Evolutionary conservation across 139 green algal species (phyloP).

Genomic region (Parachlorella kessleri): DNA sequence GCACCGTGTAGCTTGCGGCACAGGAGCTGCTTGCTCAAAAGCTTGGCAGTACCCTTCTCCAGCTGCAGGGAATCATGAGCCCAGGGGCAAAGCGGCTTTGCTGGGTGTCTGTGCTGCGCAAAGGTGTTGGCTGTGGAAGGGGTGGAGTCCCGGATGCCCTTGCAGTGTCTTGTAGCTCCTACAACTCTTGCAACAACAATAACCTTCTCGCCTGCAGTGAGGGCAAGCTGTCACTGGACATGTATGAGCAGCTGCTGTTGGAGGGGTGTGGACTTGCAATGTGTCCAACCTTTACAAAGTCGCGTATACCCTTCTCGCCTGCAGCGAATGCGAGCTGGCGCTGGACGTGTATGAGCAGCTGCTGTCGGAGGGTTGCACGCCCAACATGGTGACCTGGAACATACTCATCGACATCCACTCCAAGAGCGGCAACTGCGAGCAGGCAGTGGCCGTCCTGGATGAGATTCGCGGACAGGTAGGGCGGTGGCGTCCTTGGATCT

Average conservation of each 20-base stretch:
- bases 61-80: no score
- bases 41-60: no score
- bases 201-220: conserved; percentile 46
- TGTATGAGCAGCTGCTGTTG: conserved; percentile 48
- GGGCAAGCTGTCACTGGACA: conserved; percentile 63
- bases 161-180: no score
- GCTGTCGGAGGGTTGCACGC: conserved; percentile 29
- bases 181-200: no score
- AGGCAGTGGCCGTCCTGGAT: conserved; percentile 47
- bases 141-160: no score
- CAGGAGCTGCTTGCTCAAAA: conserved; percentile 65
- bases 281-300: no score
- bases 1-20: conserved; percentile 50
- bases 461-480: conserved; percentile 79
- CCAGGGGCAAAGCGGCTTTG: no score
- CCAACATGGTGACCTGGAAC: conserved; percentile 75
- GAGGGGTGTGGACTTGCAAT: no score
- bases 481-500: no score
- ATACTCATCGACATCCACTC: conserved; percentile 81
- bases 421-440: conserved; percentile 75
- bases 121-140: no score
- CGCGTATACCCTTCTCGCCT: no score
- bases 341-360: conserved; percentile 63
- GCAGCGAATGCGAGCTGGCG: conserved; percentile 57
- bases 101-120: no score